phyloP scores from a whole-genome alignment of 2,329 filamentous ascomycete species.

The Exserohilum turcica region DNA sequence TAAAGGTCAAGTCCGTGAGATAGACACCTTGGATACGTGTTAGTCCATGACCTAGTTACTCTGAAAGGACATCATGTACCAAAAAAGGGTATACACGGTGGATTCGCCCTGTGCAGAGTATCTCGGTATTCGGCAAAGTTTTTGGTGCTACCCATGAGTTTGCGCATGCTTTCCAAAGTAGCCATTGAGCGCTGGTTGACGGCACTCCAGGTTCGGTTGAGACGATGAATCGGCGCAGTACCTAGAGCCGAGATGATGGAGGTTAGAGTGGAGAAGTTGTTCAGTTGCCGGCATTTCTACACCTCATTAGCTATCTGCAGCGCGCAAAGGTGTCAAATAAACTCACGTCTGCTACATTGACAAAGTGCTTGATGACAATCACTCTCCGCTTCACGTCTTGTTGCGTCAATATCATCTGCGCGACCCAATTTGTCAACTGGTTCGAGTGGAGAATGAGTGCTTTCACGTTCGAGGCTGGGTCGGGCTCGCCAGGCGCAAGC shows the following conservation, averaged over 20 bases:
- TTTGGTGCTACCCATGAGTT: constrained; percentile 94
- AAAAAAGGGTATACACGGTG: constrained; percentile 97
- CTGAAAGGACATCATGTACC: constrained; percentile 60
- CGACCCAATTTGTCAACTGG: constrained; percentile 98
- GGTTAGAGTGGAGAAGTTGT: constrained; percentile 97
- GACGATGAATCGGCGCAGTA: constrained; percentile 90
- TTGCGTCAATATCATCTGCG: constrained; percentile 97
- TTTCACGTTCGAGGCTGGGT: constrained; percentile 93
- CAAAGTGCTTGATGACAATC: constrained; percentile 97
- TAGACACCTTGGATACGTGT: constrained; percentile 72
- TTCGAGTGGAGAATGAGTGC: constrained; percentile 96
- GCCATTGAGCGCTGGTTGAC: constrained; percentile 83
- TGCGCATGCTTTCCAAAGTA: constrained; percentile 87
- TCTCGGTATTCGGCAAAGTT: constrained; percentile 98
- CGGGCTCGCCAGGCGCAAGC: constrained; percentile 76
- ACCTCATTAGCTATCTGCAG: constrained; percentile 27
- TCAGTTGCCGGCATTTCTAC: constrained; percentile 88
- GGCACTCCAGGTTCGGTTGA: constrained; percentile 92
- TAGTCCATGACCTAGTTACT: background rate
- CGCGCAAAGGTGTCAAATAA: background rate
- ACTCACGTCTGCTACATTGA: constrained; percentile 90
- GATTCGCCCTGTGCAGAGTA: constrained; percentile 87
- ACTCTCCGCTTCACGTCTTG: constrained; percentile 94
- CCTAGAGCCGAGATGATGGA: constrained; percentile 96
- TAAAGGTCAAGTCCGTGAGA: constrained; percentile 95